phyloP scores from a whole-genome alignment of 352 stramenopile species.

The Halophytophthora batemanensis region DNA sequence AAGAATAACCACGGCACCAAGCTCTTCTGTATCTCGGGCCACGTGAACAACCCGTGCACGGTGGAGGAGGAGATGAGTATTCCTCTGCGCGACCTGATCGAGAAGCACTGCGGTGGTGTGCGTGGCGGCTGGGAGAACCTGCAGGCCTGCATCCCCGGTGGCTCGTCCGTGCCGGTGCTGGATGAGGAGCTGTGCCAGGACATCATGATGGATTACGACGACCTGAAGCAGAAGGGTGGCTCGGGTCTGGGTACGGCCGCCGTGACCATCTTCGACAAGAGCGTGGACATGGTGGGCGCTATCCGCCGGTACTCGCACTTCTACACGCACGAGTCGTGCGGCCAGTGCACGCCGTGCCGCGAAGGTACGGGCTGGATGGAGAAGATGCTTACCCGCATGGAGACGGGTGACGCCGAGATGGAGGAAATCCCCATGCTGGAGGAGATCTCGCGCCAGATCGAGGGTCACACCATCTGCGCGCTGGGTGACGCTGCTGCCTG shows the following conservation, averaged over 20 bases:
- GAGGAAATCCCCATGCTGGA: conserved; percentile 99
- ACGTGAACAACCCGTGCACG: conserved; percentile 99
- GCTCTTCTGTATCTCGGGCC: conserved; percentile 99
- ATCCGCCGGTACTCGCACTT: conserved; percentile 99
- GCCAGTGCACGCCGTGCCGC: conserved; percentile 99
- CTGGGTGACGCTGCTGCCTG: conserved; percentile 98
- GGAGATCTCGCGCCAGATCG: conserved; percentile 99
- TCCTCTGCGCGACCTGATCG: conserved; percentile 96
- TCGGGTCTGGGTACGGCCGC: conserved; percentile 97
- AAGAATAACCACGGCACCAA: conserved; percentile 99
- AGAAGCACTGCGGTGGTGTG: conserved; percentile 98
- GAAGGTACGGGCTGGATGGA: conserved; percentile 98
- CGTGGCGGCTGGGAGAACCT: conserved; percentile 98
- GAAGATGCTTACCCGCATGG: conserved; percentile 97
- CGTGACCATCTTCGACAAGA: conserved; percentile 99
- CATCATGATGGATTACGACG: conserved; percentile 99
- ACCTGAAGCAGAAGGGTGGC: conserved; percentile 93
- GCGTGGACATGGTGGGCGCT: conserved; percentile 98
- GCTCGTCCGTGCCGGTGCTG: conserved; percentile 95
- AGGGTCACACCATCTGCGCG: conserved; percentile 99
- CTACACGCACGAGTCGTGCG: conserved; percentile 99
- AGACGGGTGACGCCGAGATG: conserved; percentile 96
- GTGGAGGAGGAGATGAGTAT: conserved; percentile 99
- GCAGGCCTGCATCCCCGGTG: conserved; percentile 97
- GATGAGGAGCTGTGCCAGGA: conserved; percentile 93